Conservation (phyloP, 2,329 filamentous ascomycete genomes). For the Neocucurbitaria cava region DNA sequence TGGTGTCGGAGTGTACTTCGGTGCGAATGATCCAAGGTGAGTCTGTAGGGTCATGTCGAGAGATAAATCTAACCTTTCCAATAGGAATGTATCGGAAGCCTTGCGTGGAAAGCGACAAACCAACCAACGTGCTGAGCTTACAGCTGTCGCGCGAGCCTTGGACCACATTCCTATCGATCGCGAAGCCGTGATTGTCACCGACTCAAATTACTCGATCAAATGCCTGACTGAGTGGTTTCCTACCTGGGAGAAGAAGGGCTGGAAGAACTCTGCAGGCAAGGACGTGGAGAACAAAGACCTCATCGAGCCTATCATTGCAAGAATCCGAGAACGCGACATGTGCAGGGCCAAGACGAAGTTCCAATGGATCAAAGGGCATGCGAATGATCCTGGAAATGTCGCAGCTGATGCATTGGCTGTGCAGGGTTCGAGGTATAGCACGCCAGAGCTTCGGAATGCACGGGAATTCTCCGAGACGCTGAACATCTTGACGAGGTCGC, state of each 20-base stretch:
- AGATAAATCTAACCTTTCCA: conserved; percentile 3
- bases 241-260: conserved; percentile 78
- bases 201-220: conserved; percentile 89
- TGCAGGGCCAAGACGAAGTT: conserved; percentile 68
- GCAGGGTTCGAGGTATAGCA: conserved; percentile 22
- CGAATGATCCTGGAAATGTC: conserved; percentile 73
- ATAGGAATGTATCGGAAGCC: conserved; percentile 76
- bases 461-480: conserved; percentile 18
- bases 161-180: conserved; percentile 74
- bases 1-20: conserved; percentile 71
- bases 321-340: conserved; percentile 71
- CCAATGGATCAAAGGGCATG: conserved; percentile 90
- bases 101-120: conserved; percentile 79
- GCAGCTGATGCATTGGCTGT: conserved; percentile 69
- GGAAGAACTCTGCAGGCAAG: conserved; percentile 75
- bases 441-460: conserved; percentile 16
- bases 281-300: conserved; percentile 88
- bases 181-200: conserved; percentile 79
- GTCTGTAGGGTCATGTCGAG: conserved; percentile 11
- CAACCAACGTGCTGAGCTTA: conserved; percentile 95
- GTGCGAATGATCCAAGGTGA: conserved; percentile 63
- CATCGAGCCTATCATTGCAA: conserved; percentile 72
- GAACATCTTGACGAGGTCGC: conserved; percentile 1
- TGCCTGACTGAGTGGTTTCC: conserved; percentile 85
- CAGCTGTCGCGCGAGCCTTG: conserved; percentile 82